Evolutionary conservation across 1,139 yeast species (phyloP).

Genomic region (Lodderomyces jiufengensis): DNA sequence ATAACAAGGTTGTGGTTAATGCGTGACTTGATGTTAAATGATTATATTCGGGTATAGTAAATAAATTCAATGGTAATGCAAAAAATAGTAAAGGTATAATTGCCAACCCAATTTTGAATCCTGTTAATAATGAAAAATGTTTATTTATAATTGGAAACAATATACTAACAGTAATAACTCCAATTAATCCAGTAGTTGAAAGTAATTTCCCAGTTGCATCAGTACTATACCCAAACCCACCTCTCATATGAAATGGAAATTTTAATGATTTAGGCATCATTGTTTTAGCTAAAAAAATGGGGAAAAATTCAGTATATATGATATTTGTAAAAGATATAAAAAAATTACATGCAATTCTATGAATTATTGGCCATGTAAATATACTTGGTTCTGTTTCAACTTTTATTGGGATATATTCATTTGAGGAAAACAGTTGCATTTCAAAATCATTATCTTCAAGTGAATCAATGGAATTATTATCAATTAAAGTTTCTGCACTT

Average conservation of each 20-base stretch:
- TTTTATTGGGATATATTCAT: conserved; percentile 6
- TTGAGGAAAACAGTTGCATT: conserved; percentile 5
- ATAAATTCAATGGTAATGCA: conserved; percentile 48
- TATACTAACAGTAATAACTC: conserved; percentile 48
- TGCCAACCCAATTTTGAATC: conserved; percentile 40
- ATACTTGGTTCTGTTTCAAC: conserved; percentile 7
- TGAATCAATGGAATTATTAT: conserved; percentile 1
- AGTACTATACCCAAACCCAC: conserved; percentile 35
- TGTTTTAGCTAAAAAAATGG: conserved; percentile 53
- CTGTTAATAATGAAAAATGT: conserved; percentile 40
- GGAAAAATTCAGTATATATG: conserved; percentile 55
- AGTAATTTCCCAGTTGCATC: conserved; percentile 52
- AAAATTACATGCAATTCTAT: conserved; percentile 14
- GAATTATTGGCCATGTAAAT: conserved; percentile 26
- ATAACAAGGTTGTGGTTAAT: conserved; percentile 22
- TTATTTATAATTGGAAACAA: conserved; percentile 56
- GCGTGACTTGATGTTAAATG: conserved; percentile 17
- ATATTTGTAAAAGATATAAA: conserved; percentile 36
- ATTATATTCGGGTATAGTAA: conserved; percentile 35
- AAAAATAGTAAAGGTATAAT: conserved; percentile 47
- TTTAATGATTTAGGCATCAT: conserved; percentile 29
- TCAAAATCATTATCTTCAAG: background rate
- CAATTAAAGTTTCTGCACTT: conserved; percentile 3
- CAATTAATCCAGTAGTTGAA: conserved; percentile 55
- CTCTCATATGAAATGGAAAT: conserved; percentile 32